Evolutionary conservation across 2,329 filamentous ascomycete genomes (phyloP).

Genomic region (Xylaria sp.): DNA sequence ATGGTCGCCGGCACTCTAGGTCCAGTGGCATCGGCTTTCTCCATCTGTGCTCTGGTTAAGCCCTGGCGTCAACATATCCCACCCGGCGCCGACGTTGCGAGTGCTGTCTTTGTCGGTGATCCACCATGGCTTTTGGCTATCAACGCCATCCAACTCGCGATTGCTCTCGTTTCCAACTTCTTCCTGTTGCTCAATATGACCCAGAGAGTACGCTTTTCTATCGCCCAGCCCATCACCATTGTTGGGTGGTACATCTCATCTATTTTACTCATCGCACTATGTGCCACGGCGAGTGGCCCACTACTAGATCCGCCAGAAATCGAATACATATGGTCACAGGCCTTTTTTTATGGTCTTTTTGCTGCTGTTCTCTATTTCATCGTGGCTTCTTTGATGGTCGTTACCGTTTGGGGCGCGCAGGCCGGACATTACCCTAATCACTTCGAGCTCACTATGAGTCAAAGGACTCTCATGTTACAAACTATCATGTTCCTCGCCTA

Average conservation of each 20-base stretch:
- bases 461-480: constrained; percentile 88
- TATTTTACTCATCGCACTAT: constrained; percentile 69
- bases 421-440: constrained; percentile 73
- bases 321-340: constrained; percentile 74
- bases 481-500: constrained; percentile 86
- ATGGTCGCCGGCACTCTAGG: constrained; percentile 84
- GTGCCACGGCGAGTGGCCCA: constrained; percentile 67
- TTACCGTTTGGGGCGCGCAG: constrained; percentile 81
- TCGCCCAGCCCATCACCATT: constrained; percentile 85
- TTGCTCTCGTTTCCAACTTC: constrained; percentile 79
- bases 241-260: constrained; percentile 74
- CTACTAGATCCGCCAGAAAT: constrained; percentile 49
- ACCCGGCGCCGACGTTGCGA: constrained; percentile 52
- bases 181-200: constrained; percentile 90
- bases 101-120: constrained; percentile 64
- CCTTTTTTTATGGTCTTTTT: constrained; percentile 85
- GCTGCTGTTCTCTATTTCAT: constrained; percentile 81
- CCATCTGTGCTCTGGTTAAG: constrained; percentile 82
- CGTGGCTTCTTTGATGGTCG: constrained; percentile 74
- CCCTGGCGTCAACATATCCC: constrained; percentile 71
- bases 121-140: constrained; percentile 76
- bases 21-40: constrained; percentile 86
- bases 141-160: constrained; percentile 77
- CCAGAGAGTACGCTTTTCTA: constrained; percentile 74
- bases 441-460: constrained; percentile 78